Evolutionary conservation across 164 flowering plant genomes (phyloP), one percentile per base, ranked within the genome.

Genomic region (Malania oleifera): DNA sequence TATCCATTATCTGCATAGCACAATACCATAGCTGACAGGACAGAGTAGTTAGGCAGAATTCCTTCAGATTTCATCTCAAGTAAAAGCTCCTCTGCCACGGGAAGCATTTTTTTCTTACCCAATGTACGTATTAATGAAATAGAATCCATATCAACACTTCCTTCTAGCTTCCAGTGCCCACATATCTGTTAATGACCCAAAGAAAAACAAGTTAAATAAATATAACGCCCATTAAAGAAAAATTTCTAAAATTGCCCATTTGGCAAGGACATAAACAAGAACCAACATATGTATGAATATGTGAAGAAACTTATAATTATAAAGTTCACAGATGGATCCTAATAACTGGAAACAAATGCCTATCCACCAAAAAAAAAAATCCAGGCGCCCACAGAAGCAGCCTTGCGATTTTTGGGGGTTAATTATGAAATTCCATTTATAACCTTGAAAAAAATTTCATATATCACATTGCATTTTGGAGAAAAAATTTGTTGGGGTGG

Each of bases 1-100:
- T 70, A 57, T 20, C 82, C 91, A 70, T 83, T 77, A 14, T 80
- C 72, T 15, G 85, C 87, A 64, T 72, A 84, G 49, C 71, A 73
- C 1, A 84, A 64, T 82, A 87, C 71, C 45, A 86, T n/a, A 61
- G 75, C 67, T 39, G 84, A 73, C 54, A 83, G 51, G 3, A 78
- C 70, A 9, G 75, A 56, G 40, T 50, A 52, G 44, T 66, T 52
- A 9, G 75, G 73, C 45, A 52, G 49, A 48, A 57, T 56, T 28
- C 76, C 80, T 67, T 66, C 53, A 46, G 70, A 66, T 67, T 62
- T 77, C 60, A 75, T 67, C 73, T 78, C 76, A 44, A 54, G 38
- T 11, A 78, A 62, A 40, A 77, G 54, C 19, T 76, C 41, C 31
- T 72, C 54, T 50, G 80, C 80, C 29, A 73, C 52, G 56, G 49